Evolutionary conservation across 345 rosid species (phyloP), one percentile per base, ranked within the genome.

Genomic region (Arabis hirsuta): DNA sequence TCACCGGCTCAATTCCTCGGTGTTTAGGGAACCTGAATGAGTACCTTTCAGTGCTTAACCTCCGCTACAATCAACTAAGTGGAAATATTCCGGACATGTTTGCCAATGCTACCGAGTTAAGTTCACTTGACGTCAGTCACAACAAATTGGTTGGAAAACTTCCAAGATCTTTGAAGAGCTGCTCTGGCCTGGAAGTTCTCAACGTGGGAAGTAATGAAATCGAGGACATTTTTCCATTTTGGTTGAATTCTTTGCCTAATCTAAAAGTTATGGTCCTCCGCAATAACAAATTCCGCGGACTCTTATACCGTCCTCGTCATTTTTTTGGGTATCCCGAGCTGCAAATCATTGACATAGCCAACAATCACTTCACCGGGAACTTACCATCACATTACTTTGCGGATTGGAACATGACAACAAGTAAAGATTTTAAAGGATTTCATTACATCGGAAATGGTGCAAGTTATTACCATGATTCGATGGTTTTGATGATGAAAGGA

Each of bases 281-380:
- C 22, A 19, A 48, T 10, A 48, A 48, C 53, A 19, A 48, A 48
- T 48, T 48, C 26, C 8, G 3, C 12, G 27, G 53, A 19, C 27
- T 47, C 82, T 38, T 38, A 38, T 7, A 38, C 42, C 12, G 42
- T 38, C 42, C 42, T 38, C 12, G 83, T n/a, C 55, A 67, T 2
- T 79, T 19, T 29, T 54, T 48, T 9, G 16, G 31, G 9, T 82
- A 82, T 80, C 54, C 55, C 1, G 27, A 2, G 78, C 78, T 82
- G 67, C 86, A 75, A 27, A 79, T 86, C 22, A 67, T 83, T 0
- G 88, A 84, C 31, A 36, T 82, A 41, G 70, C 85, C 26, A 51
- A 65, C 14, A 31, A 32, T 34, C 7, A 14, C 42, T 51, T 65
- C 47, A 36, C 48, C 4, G 47, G 56, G 11, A 22, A 22, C 38